Evolutionary conservation across 768 basidiomycete species (phyloP).

Genomic region (Pulveroboletus sp.): DNA sequence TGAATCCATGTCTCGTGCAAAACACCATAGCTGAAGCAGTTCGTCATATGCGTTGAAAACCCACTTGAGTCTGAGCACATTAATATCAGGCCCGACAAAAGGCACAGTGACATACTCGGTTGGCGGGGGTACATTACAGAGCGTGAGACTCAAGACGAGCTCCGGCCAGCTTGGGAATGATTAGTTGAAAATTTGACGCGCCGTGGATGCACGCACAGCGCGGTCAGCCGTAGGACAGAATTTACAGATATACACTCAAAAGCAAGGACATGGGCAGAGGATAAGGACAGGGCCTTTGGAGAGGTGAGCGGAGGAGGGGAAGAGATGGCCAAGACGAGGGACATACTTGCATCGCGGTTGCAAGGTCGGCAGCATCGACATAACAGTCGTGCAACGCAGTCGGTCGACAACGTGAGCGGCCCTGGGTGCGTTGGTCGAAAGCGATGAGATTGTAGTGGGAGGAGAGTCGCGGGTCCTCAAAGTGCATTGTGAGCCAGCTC

Average conservation of each 20-base stretch:
- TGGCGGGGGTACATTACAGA: constrained; percentile 67
- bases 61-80: constrained; percentile 49
- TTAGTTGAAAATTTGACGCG: constrained; percentile 5
- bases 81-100: not conserved
- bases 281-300: constrained; percentile 55
- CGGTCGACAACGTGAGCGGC: constrained; percentile 53
- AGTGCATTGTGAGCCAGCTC: constrained; percentile 63
- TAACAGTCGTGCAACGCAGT: constrained; percentile 65
- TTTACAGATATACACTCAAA: constrained; percentile 58
- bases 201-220: constrained; percentile 47
- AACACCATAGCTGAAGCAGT: constrained; percentile 59
- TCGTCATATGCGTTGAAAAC: constrained; percentile 63
- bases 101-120: constrained; percentile 49
- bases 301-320: not conserved
- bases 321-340: not conserved
- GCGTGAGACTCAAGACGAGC: constrained; percentile 61
- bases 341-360: constrained; percentile 59
- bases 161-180: constrained; percentile 60
- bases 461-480: constrained; percentile 63
- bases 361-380: constrained; percentile 79
- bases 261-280: constrained; percentile 70
- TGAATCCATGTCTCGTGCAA: constrained; percentile 61
- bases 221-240: constrained; percentile 60
- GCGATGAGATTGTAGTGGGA: constrained; percentile 66
- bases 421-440: constrained; percentile 67